Evolutionary conservation across 495 filamentous ascomycete species (phyloP).

Genomic region (Penicillium cataractarum): DNA sequence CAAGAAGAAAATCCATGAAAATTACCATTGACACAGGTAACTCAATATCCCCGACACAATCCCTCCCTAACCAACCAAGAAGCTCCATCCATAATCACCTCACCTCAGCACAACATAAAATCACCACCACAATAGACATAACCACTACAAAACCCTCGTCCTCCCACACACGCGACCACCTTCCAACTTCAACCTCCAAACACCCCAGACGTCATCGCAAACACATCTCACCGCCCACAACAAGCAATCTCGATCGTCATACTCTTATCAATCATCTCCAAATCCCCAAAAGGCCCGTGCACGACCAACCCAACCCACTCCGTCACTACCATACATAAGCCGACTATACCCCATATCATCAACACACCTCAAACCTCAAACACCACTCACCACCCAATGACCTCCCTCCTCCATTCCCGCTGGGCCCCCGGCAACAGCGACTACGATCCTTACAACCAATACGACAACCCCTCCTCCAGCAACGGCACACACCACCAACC

Average conservation of each 20-base stretch:
- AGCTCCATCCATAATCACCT: too few species aligned
- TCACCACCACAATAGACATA: not conserved
- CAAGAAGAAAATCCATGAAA: not conserved
- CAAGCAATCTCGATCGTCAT: too few species aligned
- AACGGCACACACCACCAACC: not conserved
- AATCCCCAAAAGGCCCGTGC: constrained; percentile 1
- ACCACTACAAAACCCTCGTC: not conserved
- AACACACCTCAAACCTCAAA: not conserved
- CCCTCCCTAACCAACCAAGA: too few species aligned
- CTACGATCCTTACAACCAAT: not conserved
- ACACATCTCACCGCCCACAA: not conserved
- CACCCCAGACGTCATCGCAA: not conserved
- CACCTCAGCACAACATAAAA: not conserved
- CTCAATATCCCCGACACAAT: not conserved
- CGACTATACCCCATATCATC: not conserved
- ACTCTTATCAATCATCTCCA: not conserved
- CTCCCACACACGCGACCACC: too few species aligned
- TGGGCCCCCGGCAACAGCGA: constrained; percentile 31
- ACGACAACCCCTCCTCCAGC: too few species aligned
- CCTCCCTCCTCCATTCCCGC: constrained; percentile 35
- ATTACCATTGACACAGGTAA: not conserved
- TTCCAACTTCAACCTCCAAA: not conserved
- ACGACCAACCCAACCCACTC: not conserved
- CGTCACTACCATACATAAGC: not conserved
- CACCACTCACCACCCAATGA: constrained; percentile 14